Base-by-base conservation (phyloP, 768 basidiomycete genomes). In the Boletus subcaerulescens region DNA sequence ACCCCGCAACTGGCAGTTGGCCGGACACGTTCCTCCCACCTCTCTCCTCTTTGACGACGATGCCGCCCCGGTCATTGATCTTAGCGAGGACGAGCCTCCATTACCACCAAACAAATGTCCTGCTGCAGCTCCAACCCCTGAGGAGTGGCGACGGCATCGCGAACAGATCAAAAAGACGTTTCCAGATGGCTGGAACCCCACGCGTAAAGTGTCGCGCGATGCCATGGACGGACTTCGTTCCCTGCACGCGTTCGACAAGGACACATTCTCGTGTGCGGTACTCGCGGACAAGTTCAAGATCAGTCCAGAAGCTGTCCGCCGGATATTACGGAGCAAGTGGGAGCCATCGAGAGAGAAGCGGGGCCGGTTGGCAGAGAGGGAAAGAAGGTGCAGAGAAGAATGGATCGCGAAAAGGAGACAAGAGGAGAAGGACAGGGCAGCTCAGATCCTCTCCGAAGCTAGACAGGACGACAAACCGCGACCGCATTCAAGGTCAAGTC, bases 171-270 rank as follows among this genome's bases (percentile, higher is more conserved):
- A 77, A 52, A 74, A 79, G 58, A 62, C 68, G 4, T 88, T 87
- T 64, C 86, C 86, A 26, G 69, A 73, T 11, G 86, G 86, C 43
- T 94, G 91, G 91, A 74, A 77, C 47, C 92, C 92, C 24, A 86
- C 87, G 53, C 85, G 83, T 62, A 91, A 90, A 66, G 67, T 94
- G 50, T 89, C 89, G 14, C 80, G 88, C 51, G 86, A 89, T 62
- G 90, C 91, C 35, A 93, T 93, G 91, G 85, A 87, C 58, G 84
- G 86, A 15, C 70, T 94, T 55, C 82, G 87, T 38, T 77, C 82
- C 44, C 75, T 93, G 52, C 80, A 91, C 66, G 71, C 72, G 39
- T 67, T 83, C 43, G 84, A 93, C 64, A 83, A 85, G 9, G 76
- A 74, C 45, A 80, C 72, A 45, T 91, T 87, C 72, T 80, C 77